phyloP scores from a whole-genome alignment of 1,139 yeast genomes.

The Hanseniaspora sp. region DNA sequence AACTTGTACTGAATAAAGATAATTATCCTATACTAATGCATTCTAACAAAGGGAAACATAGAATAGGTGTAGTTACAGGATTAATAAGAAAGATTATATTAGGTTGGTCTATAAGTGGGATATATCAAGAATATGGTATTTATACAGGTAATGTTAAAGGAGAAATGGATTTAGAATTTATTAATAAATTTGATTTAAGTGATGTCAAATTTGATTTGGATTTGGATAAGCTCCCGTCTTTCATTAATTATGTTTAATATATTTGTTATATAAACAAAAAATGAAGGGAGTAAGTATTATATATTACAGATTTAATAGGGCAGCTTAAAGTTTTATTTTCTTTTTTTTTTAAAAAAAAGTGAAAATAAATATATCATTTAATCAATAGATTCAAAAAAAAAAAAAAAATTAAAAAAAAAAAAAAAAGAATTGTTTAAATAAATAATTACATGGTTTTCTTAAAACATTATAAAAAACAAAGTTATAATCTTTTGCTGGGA shows the following conservation, averaged over 20 bases:
- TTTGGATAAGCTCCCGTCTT: constrained; percentile 9
- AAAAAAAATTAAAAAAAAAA: too few species aligned
- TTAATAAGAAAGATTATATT: constrained; percentile 72
- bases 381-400: too few species aligned
- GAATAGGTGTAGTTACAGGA: constrained; percentile 87
- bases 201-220: constrained; percentile 14
- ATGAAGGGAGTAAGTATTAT: too few species aligned
- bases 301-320: too few species aligned
- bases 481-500: too few species aligned
- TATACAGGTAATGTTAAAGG: constrained; percentile 83
- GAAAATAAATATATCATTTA: too few species aligned
- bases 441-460: too few species aligned
- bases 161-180: constrained; percentile 69
- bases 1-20: constrained; percentile 51
- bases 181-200: constrained; percentile 27
- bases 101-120: constrained; percentile 89
- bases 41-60: constrained; percentile 89
- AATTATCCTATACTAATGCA: constrained; percentile 83
- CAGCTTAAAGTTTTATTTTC: too few species aligned
- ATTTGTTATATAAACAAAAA: too few species aligned
- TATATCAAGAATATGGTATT: constrained; percentile 84
- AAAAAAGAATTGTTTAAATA: too few species aligned
- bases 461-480: too few species aligned
- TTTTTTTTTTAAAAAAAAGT: background rate
- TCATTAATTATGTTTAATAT: constrained; percentile 3